These are phyloP conservation scores for Cyberlindnera mississippiensis DNA, from an alignment of 805 yeast species.

Conservation along the genomic window DNA sequence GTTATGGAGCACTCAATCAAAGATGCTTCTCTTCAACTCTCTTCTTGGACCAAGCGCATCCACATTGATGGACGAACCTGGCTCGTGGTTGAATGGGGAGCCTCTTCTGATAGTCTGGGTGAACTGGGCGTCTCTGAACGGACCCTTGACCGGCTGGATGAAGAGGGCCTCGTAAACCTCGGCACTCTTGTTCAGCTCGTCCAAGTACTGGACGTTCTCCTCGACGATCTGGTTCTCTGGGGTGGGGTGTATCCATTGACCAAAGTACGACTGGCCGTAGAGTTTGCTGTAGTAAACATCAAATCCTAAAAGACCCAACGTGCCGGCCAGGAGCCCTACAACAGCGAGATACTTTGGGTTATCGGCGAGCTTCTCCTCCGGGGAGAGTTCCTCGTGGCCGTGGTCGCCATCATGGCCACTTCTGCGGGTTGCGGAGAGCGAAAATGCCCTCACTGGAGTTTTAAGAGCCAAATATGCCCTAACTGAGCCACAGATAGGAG, in stretches of 20 bases:
- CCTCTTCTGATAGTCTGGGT: constrained; percentile 15
- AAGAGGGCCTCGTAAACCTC: constrained; percentile 14
- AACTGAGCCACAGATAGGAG: background rate
- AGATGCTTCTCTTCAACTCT: constrained; percentile 13
- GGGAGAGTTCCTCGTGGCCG: constrained; percentile 11
- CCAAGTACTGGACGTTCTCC: constrained; percentile 11
- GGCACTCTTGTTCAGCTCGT: constrained; percentile 9
- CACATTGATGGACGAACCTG: constrained; percentile 11
- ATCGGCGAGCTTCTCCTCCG: constrained; percentile 15
- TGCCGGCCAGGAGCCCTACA: constrained; percentile 6
- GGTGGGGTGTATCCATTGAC: constrained; percentile 14
- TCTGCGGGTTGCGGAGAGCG: constrained; percentile 3
- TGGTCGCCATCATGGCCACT: constrained; percentile 12
- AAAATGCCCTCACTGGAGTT: constrained; percentile 2
- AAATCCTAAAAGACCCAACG: constrained; percentile 5
- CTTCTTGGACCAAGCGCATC: constrained; percentile 19
- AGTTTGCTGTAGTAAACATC: constrained; percentile 9
- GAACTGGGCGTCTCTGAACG: constrained; percentile 11
- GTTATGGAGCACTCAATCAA: constrained; percentile 9
- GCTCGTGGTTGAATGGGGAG: constrained; percentile 18
- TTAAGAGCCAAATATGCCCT: background rate
- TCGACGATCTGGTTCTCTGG: constrained; percentile 1
- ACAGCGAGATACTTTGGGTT: constrained; percentile 16
- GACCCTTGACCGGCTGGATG: constrained; percentile 8
- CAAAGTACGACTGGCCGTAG: constrained; percentile 16